phyloP scores from a whole-genome alignment of 768 basidiomycete species.

The Boletus edulis region DNA sequence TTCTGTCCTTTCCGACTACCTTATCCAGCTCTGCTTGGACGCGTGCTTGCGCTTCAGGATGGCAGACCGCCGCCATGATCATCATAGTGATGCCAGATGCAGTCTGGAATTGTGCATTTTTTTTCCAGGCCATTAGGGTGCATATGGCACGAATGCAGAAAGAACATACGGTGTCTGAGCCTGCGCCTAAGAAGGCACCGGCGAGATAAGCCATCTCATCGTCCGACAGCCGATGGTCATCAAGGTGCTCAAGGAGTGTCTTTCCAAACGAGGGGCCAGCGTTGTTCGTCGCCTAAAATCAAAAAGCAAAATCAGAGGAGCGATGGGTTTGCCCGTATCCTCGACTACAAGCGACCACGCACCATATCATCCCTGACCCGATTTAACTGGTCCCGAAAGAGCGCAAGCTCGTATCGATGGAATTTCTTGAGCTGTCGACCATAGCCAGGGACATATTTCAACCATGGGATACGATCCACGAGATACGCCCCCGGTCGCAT shows the following conservation, averaged over 20 bases:
- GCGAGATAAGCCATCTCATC: conserved; percentile 59
- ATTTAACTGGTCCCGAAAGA: conserved; percentile 47
- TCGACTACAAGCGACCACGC: not conserved
- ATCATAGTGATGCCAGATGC: conserved; percentile 48
- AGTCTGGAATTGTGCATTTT: conserved; percentile 26
- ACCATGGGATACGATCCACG: conserved; percentile 33
- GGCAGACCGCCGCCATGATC: conserved; percentile 47
- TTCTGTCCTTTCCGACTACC: conserved; percentile 40
- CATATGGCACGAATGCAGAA: too few species aligned
- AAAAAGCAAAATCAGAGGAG: not conserved
- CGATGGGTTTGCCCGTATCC: not conserved
- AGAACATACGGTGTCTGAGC: conserved; percentile 46
- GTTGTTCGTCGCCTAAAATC: conserved; percentile 3
- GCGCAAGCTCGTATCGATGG: conserved; percentile 46
- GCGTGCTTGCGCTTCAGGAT: conserved; percentile 45
- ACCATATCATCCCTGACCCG: conserved; percentile 8
- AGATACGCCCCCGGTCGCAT: conserved; percentile 32
- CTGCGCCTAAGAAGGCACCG: conserved; percentile 59
- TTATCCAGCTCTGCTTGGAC: conserved; percentile 52
- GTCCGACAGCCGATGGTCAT: conserved; percentile 46
- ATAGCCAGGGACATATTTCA: conserved; percentile 54
- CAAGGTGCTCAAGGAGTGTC: conserved; percentile 49
- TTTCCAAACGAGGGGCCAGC: conserved; percentile 40
- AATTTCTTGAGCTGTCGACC: conserved; percentile 48
- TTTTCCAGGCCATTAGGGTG: not conserved